Percentiles rank a stretch among this genome's conserved stretches.
These are phyloP conservation scores for Malassezia vespertilionis DNA, from an alignment of 1,284 basidiomycete genomes.

Conservation along the genomic window DNA sequence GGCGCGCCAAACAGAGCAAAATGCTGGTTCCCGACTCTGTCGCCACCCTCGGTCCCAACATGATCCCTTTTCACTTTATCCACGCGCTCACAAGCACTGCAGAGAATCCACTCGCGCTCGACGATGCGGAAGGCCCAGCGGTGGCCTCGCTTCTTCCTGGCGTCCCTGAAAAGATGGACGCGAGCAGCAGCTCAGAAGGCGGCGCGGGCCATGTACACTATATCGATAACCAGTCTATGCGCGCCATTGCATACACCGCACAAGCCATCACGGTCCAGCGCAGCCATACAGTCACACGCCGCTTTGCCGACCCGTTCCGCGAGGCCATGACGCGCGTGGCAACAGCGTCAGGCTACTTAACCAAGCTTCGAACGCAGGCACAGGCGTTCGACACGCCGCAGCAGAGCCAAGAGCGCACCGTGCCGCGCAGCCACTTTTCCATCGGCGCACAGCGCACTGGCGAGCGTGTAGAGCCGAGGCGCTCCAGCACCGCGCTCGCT, in stretches of 20 bases:
- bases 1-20: background rate
- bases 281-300: constrained; percentile 36
- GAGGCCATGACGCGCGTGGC: constrained; percentile 31
- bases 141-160: constrained; percentile 19
- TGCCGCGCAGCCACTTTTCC: no score
- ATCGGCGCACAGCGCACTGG: background rate
- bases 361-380: background rate
- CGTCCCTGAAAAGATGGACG: constrained; percentile 14
- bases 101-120: constrained; percentile 37
- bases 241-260: constrained; percentile 40
- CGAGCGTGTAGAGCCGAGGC: background rate
- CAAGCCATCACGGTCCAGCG: constrained; percentile 37
- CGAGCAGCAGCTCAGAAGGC: constrained; percentile 1
- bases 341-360: constrained; percentile 18
- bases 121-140: constrained; percentile 35
- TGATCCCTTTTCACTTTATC: constrained; percentile 42
- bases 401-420: background rate
- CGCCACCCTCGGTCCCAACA: constrained; percentile 35
- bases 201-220: constrained; percentile 17
- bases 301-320: constrained; percentile 42
- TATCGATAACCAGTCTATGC: constrained; percentile 36
- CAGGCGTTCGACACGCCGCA: background rate
- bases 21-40: constrained; percentile 17
- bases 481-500: constrained; percentile 3
- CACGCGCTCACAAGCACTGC: constrained; percentile 40